A percentile compares a stretch with the other conserved stretches of the same genome.
Conservation (phyloP, 2,329 filamentous ascomycete species). For the Penicillium freii region DNA sequence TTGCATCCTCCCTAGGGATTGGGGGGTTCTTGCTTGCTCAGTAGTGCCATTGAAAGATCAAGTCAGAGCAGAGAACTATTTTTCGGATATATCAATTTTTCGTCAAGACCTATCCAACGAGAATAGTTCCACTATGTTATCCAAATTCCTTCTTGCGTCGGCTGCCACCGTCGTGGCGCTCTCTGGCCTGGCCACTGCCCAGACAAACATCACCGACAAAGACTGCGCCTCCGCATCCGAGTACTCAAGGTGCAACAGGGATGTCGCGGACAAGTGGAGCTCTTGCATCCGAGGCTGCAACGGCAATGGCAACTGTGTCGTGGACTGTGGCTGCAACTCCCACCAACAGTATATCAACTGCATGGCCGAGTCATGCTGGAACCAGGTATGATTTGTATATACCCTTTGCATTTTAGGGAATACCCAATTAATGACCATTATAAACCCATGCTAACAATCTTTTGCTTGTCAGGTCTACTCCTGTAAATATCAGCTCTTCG, state of each 20-base stretch:
- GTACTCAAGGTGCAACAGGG: constrained; percentile 22
- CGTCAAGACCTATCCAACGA: not conserved
- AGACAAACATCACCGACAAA: constrained; percentile 26
- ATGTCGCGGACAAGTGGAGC: constrained; percentile 21
- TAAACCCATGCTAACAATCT: not conserved
- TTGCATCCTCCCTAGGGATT: not conserved
- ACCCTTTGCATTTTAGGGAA: too few relatives aligned
- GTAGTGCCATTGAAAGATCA: not conserved
- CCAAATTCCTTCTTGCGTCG: constrained; percentile 14
- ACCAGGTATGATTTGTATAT: constrained; percentile 27
- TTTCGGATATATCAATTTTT: not conserved
- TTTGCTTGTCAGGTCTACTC: constrained; percentile 32
- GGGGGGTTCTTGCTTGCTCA: not conserved
- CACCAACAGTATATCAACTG: constrained; percentile 36
- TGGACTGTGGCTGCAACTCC: constrained; percentile 24
- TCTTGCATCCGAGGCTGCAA: constrained; percentile 21
- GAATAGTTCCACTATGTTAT: constrained; percentile 14
- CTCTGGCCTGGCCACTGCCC: constrained; percentile 16
- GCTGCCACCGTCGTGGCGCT: constrained; percentile 11
- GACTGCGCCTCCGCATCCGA: constrained; percentile 20
- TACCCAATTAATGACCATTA: not conserved
- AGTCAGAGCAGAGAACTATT: not conserved
- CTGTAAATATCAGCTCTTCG: constrained; percentile 42
- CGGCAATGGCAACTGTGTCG: constrained; percentile 22
- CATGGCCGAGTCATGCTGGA: constrained; percentile 42